Evolutionary conservation across 192 early-diverging fungal genomes (phyloP).

Genomic region (Pilaira anomala): DNA sequence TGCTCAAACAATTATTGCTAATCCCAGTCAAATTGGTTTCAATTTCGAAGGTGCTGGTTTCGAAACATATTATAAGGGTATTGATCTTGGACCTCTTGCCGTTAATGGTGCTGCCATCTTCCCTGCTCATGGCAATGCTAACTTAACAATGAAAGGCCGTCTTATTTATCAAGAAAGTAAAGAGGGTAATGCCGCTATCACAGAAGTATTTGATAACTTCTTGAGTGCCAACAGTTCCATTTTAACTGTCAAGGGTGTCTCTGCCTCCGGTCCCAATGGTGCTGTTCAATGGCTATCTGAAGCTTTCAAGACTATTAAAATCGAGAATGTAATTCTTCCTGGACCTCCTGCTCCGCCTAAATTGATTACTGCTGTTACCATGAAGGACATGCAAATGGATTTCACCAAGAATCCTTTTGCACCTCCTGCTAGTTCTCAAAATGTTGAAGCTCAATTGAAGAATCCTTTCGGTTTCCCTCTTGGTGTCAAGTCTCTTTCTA

Average conservation of each 20-base stretch:
- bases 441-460: constrained; percentile 39
- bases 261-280: constrained; percentile 35
- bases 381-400: constrained; percentile 46
- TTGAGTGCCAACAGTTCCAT: constrained; percentile 36
- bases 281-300: constrained; percentile 34
- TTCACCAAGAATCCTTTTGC: constrained; percentile 46
- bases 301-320: constrained; percentile 46
- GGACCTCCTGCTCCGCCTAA: constrained; percentile 30
- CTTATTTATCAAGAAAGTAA: constrained; percentile 47
- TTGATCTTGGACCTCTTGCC: constrained; percentile 47
- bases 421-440: constrained; percentile 42
- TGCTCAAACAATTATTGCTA: constrained; percentile 60
- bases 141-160: constrained; percentile 47
- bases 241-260: constrained; percentile 29
- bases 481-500: constrained; percentile 43
- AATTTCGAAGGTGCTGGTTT: constrained; percentile 47
- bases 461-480: constrained; percentile 45
- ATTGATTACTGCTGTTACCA: constrained; percentile 37
- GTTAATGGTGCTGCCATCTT: constrained; percentile 50
- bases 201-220: constrained; percentile 50
- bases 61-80: constrained; percentile 40
- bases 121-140: constrained; percentile 25
- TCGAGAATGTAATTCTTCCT: constrained; percentile 32
- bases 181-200: constrained; percentile 44
- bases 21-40: constrained; percentile 54